phyloP scores from a whole-genome alignment of 1,284 basidiomycete genomes.

The Anthracocystis walkeri region DNA sequence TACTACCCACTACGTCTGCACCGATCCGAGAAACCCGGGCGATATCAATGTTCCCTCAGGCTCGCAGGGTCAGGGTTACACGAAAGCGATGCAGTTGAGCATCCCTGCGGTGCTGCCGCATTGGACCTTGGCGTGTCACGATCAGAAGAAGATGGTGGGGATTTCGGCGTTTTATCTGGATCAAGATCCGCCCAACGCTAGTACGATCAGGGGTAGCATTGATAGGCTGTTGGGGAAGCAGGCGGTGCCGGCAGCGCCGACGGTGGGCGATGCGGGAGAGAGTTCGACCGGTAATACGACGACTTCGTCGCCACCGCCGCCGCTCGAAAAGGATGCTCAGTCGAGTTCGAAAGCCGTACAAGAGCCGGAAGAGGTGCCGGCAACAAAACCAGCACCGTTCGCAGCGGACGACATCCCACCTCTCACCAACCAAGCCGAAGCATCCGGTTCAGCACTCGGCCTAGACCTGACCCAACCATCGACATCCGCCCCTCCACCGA shows the following conservation, averaged over 20 bases:
- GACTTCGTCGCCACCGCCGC: slow-evolving; percentile 27
- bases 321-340: slow-evolving; percentile 31
- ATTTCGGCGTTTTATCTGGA: slow-evolving; percentile 67
- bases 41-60: slow-evolving; percentile 30
- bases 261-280: slow-evolving; percentile 8
- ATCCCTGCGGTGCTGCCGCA: slow-evolving; percentile 68
- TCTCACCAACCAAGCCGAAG: slow-evolving; percentile 4
- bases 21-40: slow-evolving; percentile 54
- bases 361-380: background rate
- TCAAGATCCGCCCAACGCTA: slow-evolving; percentile 63
- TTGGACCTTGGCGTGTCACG: slow-evolving; percentile 68
- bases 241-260: slow-evolving; percentile 2
- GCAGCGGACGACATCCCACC: slow-evolving; percentile 18
- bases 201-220: slow-evolving; percentile 47
- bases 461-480: slow-evolving; percentile 13
- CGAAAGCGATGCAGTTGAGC: slow-evolving; percentile 66
- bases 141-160: slow-evolving; percentile 66
- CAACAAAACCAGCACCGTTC: slow-evolving; percentile 7
- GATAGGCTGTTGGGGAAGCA: slow-evolving; percentile 34
- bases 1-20: slow-evolving; percentile 66
- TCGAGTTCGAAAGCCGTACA: background rate
- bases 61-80: slow-evolving; percentile 41
- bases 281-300: background rate
- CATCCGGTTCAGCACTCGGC: slow-evolving; percentile 31
- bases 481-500: slow-evolving; percentile 14